Percentiles rank a stretch among this genome's conserved stretches.
Conservation (phyloP, 2,329 filamentous ascomycete genomes). For the Hypocrella siamensis region DNA sequence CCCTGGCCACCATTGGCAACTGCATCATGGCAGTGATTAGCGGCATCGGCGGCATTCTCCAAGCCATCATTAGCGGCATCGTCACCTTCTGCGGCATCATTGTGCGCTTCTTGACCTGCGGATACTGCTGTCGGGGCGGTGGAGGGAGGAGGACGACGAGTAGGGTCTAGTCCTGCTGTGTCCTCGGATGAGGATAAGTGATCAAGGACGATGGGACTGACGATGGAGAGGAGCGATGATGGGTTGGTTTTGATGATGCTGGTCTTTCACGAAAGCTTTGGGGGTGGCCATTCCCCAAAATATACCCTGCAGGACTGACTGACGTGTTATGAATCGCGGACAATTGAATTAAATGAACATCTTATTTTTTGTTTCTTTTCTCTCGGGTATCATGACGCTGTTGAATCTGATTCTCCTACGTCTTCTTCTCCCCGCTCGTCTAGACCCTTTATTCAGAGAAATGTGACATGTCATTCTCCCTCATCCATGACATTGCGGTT, state of each 20-base stretch:
- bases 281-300: too few species aligned
- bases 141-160: slow-evolving; percentile 9
- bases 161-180: slow-evolving; percentile 6
- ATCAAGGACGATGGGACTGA: not conserved
- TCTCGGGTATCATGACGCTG: too few species aligned
- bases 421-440: not conserved
- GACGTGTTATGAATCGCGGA: too few species aligned
- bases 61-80: slow-evolving; percentile 51
- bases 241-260: too few species aligned
- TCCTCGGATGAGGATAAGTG: slow-evolving; percentile 1
- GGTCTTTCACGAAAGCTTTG: too few species aligned
- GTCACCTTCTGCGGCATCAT: slow-evolving; percentile 50
- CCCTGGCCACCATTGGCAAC: slow-evolving; percentile 48
- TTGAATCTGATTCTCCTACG: not conserved
- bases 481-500: slow-evolving; percentile 44
- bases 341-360: too few species aligned
- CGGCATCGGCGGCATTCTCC: slow-evolving; percentile 47
- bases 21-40: slow-evolving; percentile 54
- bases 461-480: slow-evolving; percentile 16
- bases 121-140: slow-evolving; percentile 16
- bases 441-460: not conserved
- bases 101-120: slow-evolving; percentile 48
- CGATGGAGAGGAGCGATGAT: not conserved
- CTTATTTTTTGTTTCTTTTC: too few species aligned
- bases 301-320: too few species aligned